These are phyloP conservation scores for Colletotrichum sansevieriae DNA, from an alignment of 2,329 filamentous ascomycete genomes.

Conservation along the genomic window DNA sequence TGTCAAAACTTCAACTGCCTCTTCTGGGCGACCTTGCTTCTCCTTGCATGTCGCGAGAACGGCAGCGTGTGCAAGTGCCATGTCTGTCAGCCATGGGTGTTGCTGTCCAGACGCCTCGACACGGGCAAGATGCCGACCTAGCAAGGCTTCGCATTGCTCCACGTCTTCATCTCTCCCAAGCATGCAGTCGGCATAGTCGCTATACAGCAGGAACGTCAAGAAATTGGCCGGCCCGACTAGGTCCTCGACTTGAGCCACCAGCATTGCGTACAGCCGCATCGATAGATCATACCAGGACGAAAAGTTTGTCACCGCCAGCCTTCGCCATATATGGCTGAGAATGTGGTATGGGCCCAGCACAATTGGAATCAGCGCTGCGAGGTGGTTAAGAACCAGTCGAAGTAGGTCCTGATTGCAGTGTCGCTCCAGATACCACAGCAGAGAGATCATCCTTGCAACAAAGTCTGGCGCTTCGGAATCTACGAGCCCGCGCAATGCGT, in stretches of 20 bases:
- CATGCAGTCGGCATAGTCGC: slow-evolving; percentile 52
- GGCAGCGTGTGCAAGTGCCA: slow-evolving; percentile 50
- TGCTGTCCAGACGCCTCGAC: slow-evolving; percentile 48
- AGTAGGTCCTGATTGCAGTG: slow-evolving; percentile 51
- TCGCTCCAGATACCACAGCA: slow-evolving; percentile 53
- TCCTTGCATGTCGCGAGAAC: slow-evolving; percentile 49
- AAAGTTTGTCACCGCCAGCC: slow-evolving; percentile 49
- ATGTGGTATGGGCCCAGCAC: slow-evolving; percentile 48
- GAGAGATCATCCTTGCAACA: slow-evolving; percentile 49
- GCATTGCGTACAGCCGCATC: slow-evolving; percentile 48
- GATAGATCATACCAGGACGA: slow-evolving; percentile 52
- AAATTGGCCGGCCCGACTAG: slow-evolving; percentile 50
- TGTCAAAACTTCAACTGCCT: slow-evolving; percentile 49
- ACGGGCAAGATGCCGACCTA: slow-evolving; percentile 46
- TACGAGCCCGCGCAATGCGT: slow-evolving; percentile 52
- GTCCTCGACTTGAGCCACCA: slow-evolving; percentile 50
- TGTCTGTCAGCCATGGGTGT: slow-evolving; percentile 50
- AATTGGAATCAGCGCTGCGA: slow-evolving; percentile 48
- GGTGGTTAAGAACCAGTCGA: slow-evolving; percentile 50
- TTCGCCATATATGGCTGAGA: slow-evolving; percentile 50
- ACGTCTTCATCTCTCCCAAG: slow-evolving; percentile 46
- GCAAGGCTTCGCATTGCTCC: slow-evolving; percentile 48
- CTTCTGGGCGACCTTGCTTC: slow-evolving; percentile 47
- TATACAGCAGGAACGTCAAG: slow-evolving; percentile 50
- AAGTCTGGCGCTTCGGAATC: slow-evolving; percentile 51